These are phyloP conservation scores for Fomes fomentarius DNA, from an alignment of 1,284 basidiomycete genomes.

Conservation along the genomic window DNA sequence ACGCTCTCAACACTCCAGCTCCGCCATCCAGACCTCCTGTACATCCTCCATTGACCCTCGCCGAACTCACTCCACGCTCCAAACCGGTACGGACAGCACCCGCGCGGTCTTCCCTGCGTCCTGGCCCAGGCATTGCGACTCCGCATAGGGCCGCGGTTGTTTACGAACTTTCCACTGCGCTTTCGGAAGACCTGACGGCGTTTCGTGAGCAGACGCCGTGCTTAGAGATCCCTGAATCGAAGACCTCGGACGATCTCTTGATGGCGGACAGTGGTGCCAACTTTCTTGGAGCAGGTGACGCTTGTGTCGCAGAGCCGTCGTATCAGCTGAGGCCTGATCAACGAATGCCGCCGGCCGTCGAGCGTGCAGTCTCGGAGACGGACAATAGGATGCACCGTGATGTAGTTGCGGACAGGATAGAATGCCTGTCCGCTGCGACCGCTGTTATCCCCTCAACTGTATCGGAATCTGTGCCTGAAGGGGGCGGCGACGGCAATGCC, in stretches of 20 bases:
- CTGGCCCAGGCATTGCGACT: conserved; percentile 27
- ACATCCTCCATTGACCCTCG: conserved; percentile 27
- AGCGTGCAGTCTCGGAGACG: too few species aligned
- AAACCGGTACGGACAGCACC: conserved; percentile 19
- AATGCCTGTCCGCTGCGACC: not conserved
- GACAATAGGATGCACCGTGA: not conserved
- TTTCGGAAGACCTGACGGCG: conserved; percentile 31
- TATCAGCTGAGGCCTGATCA: too few species aligned
- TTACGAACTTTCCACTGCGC: conserved; percentile 24
- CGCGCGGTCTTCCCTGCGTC: conserved; percentile 25
- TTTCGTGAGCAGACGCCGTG: conserved; percentile 26
- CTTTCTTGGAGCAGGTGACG: conserved; percentile 15
- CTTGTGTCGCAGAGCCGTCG: too few species aligned
- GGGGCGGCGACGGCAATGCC: not conserved
- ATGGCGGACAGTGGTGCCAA: conserved; percentile 17
- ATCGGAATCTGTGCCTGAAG: not conserved
- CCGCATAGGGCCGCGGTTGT: conserved; percentile 27
- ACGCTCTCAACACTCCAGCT: conserved; percentile 24
- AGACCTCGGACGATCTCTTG: conserved; percentile 17
- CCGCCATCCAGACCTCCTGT: conserved; percentile 6
- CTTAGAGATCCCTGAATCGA: conserved; percentile 26
- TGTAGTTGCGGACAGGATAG: not conserved
- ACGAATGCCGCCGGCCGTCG: too few species aligned
- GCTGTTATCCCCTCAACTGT: not conserved
- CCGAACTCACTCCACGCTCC: conserved; percentile 32